A percentile compares a stretch with the other conserved stretches of the same genome.
Evolutionary conservation across 2,329 filamentous ascomycete genomes (phyloP).

Genomic region (Escovopsis sp.): DNA sequence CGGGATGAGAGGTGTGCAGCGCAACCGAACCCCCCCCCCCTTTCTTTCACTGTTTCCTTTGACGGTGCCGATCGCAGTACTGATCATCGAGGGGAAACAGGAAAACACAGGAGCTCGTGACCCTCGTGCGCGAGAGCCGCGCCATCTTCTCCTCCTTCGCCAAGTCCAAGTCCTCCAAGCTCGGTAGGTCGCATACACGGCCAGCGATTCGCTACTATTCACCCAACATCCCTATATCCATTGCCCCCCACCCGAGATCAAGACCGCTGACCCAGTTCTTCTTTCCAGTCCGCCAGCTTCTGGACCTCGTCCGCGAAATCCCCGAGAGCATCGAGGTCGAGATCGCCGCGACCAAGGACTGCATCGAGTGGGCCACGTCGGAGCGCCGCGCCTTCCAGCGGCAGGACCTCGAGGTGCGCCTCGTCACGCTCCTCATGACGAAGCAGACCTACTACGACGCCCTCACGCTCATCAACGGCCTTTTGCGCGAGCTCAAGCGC

Average conservation of each 20-base stretch:
- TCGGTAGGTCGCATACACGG: constrained; percentile 52
- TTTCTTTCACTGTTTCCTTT: too few species aligned
- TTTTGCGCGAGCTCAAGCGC: constrained; percentile 92
- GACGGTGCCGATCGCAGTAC: not conserved
- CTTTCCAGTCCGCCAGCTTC: constrained; percentile 90
- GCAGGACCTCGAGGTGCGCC: constrained; percentile 92
- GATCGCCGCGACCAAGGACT: constrained; percentile 91
- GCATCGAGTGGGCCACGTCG: constrained; percentile 96
- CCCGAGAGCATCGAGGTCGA: constrained; percentile 91
- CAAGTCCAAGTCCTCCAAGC: constrained; percentile 96
- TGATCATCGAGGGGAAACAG: constrained; percentile 25
- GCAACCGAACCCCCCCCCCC: too few species aligned
- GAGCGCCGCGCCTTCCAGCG: constrained; percentile 92
- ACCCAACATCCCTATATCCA: too few species aligned
- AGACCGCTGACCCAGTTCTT: too few species aligned
- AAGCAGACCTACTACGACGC: constrained; percentile 97
- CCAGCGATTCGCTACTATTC: too few species aligned
- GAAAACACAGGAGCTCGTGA: constrained; percentile 70
- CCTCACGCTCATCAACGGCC: constrained; percentile 87
- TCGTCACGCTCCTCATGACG: constrained; percentile 88
- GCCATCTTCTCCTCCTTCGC: constrained; percentile 90
- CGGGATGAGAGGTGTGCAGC: constrained; percentile 76
- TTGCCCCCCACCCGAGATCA: too few species aligned
- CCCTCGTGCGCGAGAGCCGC: constrained; percentile 79
- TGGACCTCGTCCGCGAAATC: constrained; percentile 88